phyloP scores from a whole-genome alignment of 176 grass and related monocot species.

The Neostapfia colusana region DNA sequence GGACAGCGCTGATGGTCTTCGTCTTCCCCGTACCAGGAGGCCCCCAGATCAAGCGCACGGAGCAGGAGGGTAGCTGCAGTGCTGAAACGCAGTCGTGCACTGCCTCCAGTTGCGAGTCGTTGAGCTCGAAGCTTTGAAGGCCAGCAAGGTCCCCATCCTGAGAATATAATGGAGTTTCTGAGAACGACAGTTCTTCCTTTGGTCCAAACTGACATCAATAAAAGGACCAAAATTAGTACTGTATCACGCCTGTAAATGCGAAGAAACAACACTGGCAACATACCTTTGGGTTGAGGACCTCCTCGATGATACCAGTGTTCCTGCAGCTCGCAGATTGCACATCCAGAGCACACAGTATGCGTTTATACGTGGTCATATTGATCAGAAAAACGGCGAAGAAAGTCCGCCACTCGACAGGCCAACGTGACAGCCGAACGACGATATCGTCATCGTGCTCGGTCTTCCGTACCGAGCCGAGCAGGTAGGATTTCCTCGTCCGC shows the following conservation, averaged over 20 bases:
- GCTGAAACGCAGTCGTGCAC: constrained; percentile 51
- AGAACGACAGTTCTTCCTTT: background rate
- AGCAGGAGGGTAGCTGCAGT: background rate
- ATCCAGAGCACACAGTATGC: constrained; percentile 54
- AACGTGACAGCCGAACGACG: constrained; percentile 24
- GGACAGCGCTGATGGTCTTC: constrained; percentile 61
- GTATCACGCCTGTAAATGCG: background rate
- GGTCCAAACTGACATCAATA: background rate
- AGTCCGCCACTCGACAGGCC: background rate
- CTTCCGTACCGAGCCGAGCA: constrained; percentile 34
- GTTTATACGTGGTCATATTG: constrained; percentile 63
- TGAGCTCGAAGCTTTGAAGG: constrained; percentile 35
- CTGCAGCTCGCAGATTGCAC: background rate
- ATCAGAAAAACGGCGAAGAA: constrained; percentile 55
- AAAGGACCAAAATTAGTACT: background rate
- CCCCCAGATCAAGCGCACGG: constrained; percentile 65
- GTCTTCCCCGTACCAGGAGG: constrained; percentile 84
- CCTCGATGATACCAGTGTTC: constrained; percentile 30
- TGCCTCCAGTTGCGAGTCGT: constrained; percentile 46
- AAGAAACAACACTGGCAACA: background rate
- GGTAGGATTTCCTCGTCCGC: background rate
- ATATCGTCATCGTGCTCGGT: background rate
- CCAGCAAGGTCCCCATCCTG: background rate
- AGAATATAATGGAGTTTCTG: background rate
- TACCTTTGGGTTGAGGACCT: constrained; percentile 41